These are phyloP conservation scores for Cryptococcus depauperatus DNA, from an alignment of 1,284 basidiomycete genomes.

Conservation along the genomic window DNA sequence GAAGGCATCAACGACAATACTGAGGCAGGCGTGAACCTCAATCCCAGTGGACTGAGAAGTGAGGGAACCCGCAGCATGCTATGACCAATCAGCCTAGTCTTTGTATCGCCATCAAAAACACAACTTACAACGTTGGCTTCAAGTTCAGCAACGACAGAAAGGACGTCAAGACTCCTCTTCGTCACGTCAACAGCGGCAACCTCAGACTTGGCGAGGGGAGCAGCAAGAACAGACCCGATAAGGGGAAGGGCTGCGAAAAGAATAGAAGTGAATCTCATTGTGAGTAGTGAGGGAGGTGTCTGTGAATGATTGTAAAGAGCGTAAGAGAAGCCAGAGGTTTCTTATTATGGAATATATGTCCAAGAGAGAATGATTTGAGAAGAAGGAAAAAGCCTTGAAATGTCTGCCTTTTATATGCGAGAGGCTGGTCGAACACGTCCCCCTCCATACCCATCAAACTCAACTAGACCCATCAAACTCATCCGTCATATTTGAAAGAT, in stretches of 20 bases:
- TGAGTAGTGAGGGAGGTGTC: slow-evolving; percentile 4
- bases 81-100: neutral
- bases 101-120: neutral
- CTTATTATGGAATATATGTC: too few relatives aligned
- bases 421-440: too few relatives aligned
- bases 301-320: neutral
- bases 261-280: slow-evolving; percentile 13
- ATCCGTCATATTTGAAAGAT: too few relatives aligned
- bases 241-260: slow-evolving; percentile 13
- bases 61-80: neutral
- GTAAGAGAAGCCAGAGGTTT: too few relatives aligned
- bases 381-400: too few relatives aligned
- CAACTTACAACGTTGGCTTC: slow-evolving; percentile 12
- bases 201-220: slow-evolving; percentile 8
- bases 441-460: too few relatives aligned
- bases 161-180: slow-evolving; percentile 7
- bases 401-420: too few relatives aligned
- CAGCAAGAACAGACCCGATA: slow-evolving; percentile 13
- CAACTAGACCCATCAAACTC: too few relatives aligned
- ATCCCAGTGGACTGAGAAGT: neutral
- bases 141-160: slow-evolving; percentile 10
- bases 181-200: slow-evolving; percentile 1
- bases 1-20: slow-evolving; percentile 10
- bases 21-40: slow-evolving; percentile 9
- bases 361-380: too few relatives aligned